A percentile compares a stretch with the other conserved stretches of the same genome.
Conservation (phyloP, 768 basidiomycete species). For the Russula compacta region DNA sequence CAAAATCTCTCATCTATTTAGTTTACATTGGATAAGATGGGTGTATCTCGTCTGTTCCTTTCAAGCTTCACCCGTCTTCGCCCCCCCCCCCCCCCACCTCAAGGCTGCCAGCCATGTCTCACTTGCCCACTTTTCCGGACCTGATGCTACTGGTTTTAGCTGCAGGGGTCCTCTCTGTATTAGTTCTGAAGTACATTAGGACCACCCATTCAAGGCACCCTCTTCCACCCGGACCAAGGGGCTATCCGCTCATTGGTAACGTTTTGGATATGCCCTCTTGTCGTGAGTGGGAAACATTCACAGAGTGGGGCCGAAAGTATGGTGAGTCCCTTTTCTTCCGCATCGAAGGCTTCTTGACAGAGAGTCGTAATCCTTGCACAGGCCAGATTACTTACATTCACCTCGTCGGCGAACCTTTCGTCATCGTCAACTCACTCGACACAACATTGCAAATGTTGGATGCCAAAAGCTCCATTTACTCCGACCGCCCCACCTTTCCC, state of each 20-base stretch:
- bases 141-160: background rate
- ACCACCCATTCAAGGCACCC: background rate
- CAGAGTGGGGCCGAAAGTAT: background rate
- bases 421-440: background rate
- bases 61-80: background rate
- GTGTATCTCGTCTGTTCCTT: background rate
- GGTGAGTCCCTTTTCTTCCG: background rate
- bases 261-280: background rate
- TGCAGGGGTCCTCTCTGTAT: background rate
- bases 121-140: background rate
- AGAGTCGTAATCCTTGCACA: background rate
- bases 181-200: background rate
- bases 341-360: background rate
- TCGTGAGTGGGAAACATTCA: background rate
- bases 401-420: background rate
- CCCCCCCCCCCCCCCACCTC: background rate
- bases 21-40: background rate
- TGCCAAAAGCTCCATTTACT: background rate
- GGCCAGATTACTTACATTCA: background rate
- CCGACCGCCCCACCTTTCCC: background rate
- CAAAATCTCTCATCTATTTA: background rate
- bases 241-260: background rate
- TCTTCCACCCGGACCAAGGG: background rate
- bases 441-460: background rate
- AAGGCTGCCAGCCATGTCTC: background rate